phyloP scores from a whole-genome alignment of 768 basidiomycete genomes.

The Postia placenta region DNA sequence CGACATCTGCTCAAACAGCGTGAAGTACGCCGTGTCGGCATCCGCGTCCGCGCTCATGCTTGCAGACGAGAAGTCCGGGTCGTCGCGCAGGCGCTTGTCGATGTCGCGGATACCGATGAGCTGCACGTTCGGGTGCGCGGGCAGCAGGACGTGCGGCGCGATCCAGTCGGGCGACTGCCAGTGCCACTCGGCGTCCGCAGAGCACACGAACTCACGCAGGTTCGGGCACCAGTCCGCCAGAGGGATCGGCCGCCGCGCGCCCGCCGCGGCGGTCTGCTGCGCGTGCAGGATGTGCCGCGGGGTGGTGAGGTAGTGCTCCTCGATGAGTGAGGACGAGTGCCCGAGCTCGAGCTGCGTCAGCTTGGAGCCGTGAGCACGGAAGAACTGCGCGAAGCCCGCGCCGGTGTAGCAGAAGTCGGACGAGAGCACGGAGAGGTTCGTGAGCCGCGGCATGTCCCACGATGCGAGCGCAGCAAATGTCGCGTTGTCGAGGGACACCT shows the following conservation, averaged over 20 bases:
- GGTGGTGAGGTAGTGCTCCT: slow-evolving; percentile 59
- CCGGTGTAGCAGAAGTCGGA: slow-evolving; percentile 70
- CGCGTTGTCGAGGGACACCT: slow-evolving; percentile 64
- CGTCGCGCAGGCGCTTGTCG: slow-evolving; percentile 51
- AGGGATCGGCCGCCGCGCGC: slow-evolving; percentile 30
- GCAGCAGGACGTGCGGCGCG: slow-evolving; percentile 66
- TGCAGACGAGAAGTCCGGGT: slow-evolving; percentile 20
- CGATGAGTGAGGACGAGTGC: slow-evolving; percentile 60
- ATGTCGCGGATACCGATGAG: slow-evolving; percentile 72
- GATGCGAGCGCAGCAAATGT: slow-evolving; percentile 61
- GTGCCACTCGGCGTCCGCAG: slow-evolving; percentile 76
- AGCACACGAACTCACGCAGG: slow-evolving; percentile 63
- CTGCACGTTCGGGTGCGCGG: slow-evolving; percentile 52
- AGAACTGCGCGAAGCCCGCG: slow-evolving; percentile 58
- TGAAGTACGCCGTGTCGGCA: slow-evolving; percentile 50
- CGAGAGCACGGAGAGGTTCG: slow-evolving; percentile 60
- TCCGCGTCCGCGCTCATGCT: slow-evolving; percentile 9
- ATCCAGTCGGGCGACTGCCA: slow-evolving; percentile 80
- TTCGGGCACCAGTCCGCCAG: slow-evolving; percentile 69
- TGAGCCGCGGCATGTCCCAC: slow-evolving; percentile 61
- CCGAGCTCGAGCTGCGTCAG: slow-evolving; percentile 66
- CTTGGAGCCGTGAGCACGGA: slow-evolving; percentile 56
- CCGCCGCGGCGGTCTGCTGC: slow-evolving; percentile 12
- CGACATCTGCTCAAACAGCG: slow-evolving; percentile 58
- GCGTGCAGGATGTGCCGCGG: slow-evolving; percentile 21